Evolutionary conservation across 2,329 filamentous ascomycete species (phyloP).

Genomic region (Huntiella decipiens): DNA sequence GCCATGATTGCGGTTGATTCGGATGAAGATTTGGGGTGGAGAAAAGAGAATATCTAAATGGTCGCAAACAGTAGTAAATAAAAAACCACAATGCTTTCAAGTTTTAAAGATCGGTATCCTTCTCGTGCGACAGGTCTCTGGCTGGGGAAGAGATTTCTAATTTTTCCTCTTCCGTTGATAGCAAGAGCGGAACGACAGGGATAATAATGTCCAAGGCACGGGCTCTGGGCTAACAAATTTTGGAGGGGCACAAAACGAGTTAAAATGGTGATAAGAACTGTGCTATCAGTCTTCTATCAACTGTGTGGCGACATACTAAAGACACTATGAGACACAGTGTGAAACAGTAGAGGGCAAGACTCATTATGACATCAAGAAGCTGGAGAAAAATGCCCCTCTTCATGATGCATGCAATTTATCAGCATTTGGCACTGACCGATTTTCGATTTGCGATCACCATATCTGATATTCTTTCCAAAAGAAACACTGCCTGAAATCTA

Average conservation of each 20-base stretch:
- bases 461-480: too few relatives aligned
- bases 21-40: neutral
- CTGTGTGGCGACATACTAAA: neutral
- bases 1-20: slow-evolving; percentile 41
- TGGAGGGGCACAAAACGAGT: slow-evolving; percentile 10
- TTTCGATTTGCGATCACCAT: neutral
- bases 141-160: too few relatives aligned
- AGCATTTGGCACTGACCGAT: neutral
- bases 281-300: neutral
- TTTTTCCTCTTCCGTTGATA: too few relatives aligned
- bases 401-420: slow-evolving; percentile 8
- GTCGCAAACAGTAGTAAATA: too few relatives aligned
- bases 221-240: slow-evolving; percentile 3
- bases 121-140: too few relatives aligned
- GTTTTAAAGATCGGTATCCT: too few relatives aligned
- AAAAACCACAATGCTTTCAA: too few relatives aligned
- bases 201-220: too few relatives aligned
- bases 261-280: neutral
- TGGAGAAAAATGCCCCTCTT: slow-evolving; percentile 11
- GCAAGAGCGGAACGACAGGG: too few relatives aligned
- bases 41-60: too few relatives aligned
- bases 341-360: slow-evolving; percentile 9
- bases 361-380: slow-evolving; percentile 11
- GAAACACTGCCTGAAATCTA: too few relatives aligned
- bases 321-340: neutral